Percentiles rank a stretch among this genome's conserved stretches.
Conservation (phyloP, 1,139 yeast species). For the Sugiyamaella grinbergsii region DNA sequence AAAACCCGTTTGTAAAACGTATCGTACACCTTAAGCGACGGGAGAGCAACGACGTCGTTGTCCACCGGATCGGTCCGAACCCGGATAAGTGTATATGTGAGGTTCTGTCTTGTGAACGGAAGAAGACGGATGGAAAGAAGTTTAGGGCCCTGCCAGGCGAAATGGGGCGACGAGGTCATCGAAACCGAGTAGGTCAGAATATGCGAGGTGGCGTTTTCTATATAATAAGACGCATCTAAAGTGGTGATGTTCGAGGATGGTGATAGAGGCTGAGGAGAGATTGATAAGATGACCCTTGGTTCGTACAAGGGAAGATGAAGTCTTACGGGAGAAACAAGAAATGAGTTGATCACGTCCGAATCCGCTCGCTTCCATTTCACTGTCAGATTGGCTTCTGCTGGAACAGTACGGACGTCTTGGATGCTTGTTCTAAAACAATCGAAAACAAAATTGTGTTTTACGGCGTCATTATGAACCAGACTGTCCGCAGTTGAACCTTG, state of each 20-base stretch:
- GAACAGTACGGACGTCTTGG: constrained; percentile 37
- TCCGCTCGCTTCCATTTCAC: constrained; percentile 38
- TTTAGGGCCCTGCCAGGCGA: constrained; percentile 46
- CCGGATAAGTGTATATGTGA: constrained; percentile 47
- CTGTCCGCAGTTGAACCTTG: constrained; percentile 7
- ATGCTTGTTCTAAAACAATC: constrained; percentile 34
- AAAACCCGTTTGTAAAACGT: constrained; percentile 66
- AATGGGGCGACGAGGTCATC: constrained; percentile 45
- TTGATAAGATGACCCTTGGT: constrained; percentile 60
- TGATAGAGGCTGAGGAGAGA: constrained; percentile 12
- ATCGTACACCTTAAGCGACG: constrained; percentile 62
- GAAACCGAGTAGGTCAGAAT: constrained; percentile 63
- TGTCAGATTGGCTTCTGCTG: constrained; percentile 39
- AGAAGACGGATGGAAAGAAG: constrained; percentile 52
- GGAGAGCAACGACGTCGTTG: constrained; percentile 48
- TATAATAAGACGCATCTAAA: constrained; percentile 44
- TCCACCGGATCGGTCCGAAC: constrained; percentile 7
- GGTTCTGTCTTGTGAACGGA: constrained; percentile 58
- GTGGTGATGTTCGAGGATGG: not conserved
- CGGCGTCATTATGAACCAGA: constrained; percentile 38
- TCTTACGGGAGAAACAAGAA: constrained; percentile 37
- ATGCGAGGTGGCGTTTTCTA: constrained; percentile 76
- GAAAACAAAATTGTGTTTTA: constrained; percentile 32
- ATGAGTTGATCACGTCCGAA: constrained; percentile 23
- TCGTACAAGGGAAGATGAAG: constrained; percentile 63